Conservation (phyloP, 345 rosid species). For the Turritis glabra region DNA sequence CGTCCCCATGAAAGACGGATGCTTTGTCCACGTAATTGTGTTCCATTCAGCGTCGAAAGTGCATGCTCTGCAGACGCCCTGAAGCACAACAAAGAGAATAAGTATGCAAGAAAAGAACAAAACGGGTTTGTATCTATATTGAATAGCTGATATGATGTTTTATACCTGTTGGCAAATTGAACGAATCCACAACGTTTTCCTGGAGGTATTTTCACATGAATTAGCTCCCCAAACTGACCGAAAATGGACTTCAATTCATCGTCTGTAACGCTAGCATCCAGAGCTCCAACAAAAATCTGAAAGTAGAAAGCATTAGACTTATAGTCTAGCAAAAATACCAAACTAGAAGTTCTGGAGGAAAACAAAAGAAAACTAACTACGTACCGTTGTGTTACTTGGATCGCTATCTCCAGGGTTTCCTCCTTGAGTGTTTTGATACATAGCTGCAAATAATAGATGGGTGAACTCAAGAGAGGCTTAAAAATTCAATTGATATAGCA, state of each 20-base stretch:
- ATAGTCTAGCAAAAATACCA: conserved; percentile 11
- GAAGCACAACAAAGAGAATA: not conserved
- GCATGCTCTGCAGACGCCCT: conserved; percentile 91
- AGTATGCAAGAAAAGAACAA: conserved; percentile 1
- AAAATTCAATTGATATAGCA: not conserved
- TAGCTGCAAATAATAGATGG: conserved; percentile 57
- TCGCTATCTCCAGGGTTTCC: conserved; percentile 81
- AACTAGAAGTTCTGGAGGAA: not conserved
- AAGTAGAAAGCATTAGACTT: conserved; percentile 25
- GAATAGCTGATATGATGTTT: not conserved
- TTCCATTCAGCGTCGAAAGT: conserved; percentile 64
- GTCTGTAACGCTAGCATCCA: conserved; percentile 86
- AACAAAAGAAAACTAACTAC: conserved; percentile 42
- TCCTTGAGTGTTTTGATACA: conserved; percentile 69
- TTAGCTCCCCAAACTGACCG: conserved; percentile 80
- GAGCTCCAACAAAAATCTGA: conserved; percentile 93
- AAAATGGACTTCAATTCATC: conserved; percentile 69
- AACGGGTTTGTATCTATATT: not conserved
- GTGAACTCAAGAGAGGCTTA: not conserved
- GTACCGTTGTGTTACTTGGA: conserved; percentile 95
- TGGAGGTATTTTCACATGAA: conserved; percentile 94
- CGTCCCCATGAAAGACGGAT: conserved; percentile 98
- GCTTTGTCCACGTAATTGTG: conserved; percentile 80
- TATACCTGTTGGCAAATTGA: conserved; percentile 84
- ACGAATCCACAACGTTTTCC: conserved; percentile 99